These are phyloP conservation scores for Ceriops tagal DNA, from an alignment of 345 rosid genomes.

Conservation along the genomic window DNA sequence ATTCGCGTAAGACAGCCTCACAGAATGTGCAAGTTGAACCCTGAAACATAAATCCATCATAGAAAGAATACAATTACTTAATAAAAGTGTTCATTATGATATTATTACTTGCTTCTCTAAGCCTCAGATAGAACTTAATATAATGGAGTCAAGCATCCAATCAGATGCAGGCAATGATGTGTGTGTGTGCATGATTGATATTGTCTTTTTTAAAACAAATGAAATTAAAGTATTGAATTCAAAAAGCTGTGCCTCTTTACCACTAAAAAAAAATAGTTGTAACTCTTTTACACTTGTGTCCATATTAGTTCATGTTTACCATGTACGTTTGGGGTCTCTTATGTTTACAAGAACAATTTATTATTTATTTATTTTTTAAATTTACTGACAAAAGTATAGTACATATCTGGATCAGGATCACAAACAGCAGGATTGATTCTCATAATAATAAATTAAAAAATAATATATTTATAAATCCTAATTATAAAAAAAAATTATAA, in stretches of 20 bases:
- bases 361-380: neutral
- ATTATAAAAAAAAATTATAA: too few relatives aligned
- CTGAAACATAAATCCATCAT: conserved; percentile 33
- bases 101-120: neutral
- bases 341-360: neutral
- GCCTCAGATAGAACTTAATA: neutral
- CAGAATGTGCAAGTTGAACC: conserved; percentile 91
- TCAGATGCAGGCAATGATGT: neutral
- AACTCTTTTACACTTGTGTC: neutral
- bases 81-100: neutral
- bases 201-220: neutral
- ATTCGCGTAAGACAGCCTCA: conserved; percentile 79
- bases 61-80: neutral
- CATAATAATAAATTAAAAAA: too few relatives aligned
- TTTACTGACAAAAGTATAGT: too few relatives aligned
- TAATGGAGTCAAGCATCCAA: neutral
- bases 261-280: neutral
- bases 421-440: too few relatives aligned
- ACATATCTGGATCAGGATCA: too few relatives aligned
- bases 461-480: too few relatives aligned
- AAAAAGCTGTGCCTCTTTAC: neutral
- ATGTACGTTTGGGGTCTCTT: too few relatives aligned
- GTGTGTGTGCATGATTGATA: neutral
- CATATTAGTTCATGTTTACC: too few relatives aligned
- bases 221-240: neutral